Evolutionary conservation across 2,329 filamentous ascomycete species (phyloP), one percentile per base, ranked within the genome.

Genomic region (Scedosporium dehoogii): DNA sequence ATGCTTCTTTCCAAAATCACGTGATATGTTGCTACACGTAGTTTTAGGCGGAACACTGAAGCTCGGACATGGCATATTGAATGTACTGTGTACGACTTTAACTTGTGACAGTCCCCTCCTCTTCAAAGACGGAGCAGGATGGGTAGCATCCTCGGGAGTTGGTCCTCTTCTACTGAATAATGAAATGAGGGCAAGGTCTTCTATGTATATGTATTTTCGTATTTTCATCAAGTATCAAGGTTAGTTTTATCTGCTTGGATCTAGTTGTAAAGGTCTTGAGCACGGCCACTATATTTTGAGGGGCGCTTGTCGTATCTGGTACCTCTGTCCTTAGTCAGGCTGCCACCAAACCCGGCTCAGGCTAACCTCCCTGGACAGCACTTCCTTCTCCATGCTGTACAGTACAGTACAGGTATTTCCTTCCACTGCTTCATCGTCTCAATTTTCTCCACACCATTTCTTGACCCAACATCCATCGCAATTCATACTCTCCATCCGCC

Each of bases 401-500:
- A 60, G 59, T 44, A n/a, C 44, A 38, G 27, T 51, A 53, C 59
- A 60, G 59, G 27, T 51, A 16, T 29, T 60, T n/a, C 23, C 33
- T 27, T 41, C 33, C 27, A 21, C 59, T 61, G 48, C 59, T 61
- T 61, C 59, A 56, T 53, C 53, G n/a, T 62, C 60, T 62, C 60
- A 62, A 58, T 58, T 62, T 62, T 62, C 60, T 62, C 60, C 60
- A 62, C 60, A 62, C 53, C 60, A 38, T 18, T 48, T 58, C 60
- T 48, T 51, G 33, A 58, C 25, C 38, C 21, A 48, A 62, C 60
- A 29, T n/a, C 38, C 41, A 27, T 44, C 42, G 38, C 29, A 38
- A 5, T 58, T 58, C n/a, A 58, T 46, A 46, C 42, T 44, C 38
- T 51, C 29, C 60, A 57, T 62, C 44, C 71, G 69, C 69, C 72